A percentile compares a stretch with the other conserved stretches of the same genome.
phyloP scores from a whole-genome alignment of 2,329 filamentous ascomycete species.

The Alternaria triticimaculans region DNA sequence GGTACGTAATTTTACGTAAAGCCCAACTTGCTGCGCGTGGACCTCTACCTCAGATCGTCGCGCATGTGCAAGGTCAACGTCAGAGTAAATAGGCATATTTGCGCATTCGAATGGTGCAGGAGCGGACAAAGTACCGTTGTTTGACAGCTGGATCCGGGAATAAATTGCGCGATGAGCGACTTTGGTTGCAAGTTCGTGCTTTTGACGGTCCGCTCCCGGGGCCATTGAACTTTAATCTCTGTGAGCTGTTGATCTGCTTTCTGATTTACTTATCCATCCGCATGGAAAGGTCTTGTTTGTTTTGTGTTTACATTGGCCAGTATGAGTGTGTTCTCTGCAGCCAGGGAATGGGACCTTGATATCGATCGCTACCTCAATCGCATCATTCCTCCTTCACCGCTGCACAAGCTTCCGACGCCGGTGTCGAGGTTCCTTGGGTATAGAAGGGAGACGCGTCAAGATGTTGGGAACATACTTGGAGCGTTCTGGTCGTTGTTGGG shows the following conservation, averaged over 20 bases:
- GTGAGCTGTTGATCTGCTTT: background rate
- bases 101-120: background rate
- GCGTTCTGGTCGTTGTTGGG: conserved; percentile 54
- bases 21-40: background rate
- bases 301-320: background rate
- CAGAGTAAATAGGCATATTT: background rate
- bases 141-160: background rate
- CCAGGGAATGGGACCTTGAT: conserved; percentile 64
- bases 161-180: background rate
- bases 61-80: conserved; percentile 2
- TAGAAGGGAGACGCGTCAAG: conserved; percentile 44
- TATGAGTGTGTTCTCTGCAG: conserved; percentile 8
- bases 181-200: background rate
- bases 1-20: conserved; percentile 19
- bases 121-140: background rate
- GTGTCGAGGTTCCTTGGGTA: conserved; percentile 70
- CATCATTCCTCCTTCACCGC: conserved; percentile 69
- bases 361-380: conserved; percentile 79
- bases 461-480: conserved; percentile 52
- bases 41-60: background rate
- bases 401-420: conserved; percentile 68
- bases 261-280: background rate
- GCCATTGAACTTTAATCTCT: background rate
- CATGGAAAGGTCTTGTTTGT: background rate
- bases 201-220: background rate